Evolutionary conservation across 2,329 filamentous ascomycete genomes (phyloP).

Genomic region (Aureobasidium mangrovei): DNA sequence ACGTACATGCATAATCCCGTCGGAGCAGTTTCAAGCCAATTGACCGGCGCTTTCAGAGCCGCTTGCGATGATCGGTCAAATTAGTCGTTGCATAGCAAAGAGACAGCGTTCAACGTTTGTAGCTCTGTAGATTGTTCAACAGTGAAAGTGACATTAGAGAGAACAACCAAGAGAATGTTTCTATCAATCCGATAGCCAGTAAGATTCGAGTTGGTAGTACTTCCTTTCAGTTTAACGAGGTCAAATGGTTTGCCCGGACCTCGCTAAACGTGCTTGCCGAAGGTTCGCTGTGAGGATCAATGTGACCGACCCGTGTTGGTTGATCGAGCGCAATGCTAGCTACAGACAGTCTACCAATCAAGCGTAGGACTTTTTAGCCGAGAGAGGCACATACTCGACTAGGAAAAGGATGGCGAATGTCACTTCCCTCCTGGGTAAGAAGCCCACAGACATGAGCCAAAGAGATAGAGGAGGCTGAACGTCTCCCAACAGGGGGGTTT

Average conservation of each 20-base stretch:
- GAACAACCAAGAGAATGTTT: too few species aligned
- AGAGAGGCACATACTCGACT: not conserved
- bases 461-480: not conserved
- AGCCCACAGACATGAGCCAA: not conserved
- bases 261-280: too few species aligned
- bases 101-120: too few species aligned
- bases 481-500: not conserved
- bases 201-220: too few species aligned
- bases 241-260: too few species aligned
- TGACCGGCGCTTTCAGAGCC: constrained; percentile 1
- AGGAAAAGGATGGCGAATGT: not conserved
- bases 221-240: too few species aligned
- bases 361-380: constrained; percentile 1
- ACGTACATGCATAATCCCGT: constrained; percentile 12
- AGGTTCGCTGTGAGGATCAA: too few species aligned
- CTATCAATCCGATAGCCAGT: too few species aligned
- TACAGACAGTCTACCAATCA: not conserved
- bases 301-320: not conserved
- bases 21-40: constrained; percentile 6
- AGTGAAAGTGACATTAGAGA: too few species aligned
- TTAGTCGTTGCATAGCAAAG: too few species aligned
- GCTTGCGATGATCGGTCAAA: not conserved
- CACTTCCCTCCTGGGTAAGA: not conserved
- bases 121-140: too few species aligned
- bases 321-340: constrained; percentile 3